Evolutionary conservation across 352 stramenopile genomes (phyloP), one percentile per base, ranked within the genome.

Genomic region (Pythium utonaiense): DNA sequence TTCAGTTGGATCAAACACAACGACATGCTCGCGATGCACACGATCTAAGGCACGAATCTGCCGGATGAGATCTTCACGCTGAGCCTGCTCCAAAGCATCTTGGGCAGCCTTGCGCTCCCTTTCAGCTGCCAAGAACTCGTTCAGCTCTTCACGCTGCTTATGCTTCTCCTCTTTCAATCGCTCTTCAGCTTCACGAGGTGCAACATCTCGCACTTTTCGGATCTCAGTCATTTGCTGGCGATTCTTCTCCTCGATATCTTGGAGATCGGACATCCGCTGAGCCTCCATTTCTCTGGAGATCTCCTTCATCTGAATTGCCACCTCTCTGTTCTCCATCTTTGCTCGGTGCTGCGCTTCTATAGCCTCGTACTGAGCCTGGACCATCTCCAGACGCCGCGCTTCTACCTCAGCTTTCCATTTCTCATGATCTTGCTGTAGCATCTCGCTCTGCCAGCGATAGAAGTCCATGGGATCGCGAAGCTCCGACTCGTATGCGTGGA

Each of bases 401-500:
- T 95, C 87, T 12, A 97, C 81, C 53, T 95, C 74, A 8, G 75
- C 76, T 25, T 81, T 76, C 53, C 69, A 72, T 31, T 79, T 83
- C 1, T 74, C 70, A 47, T 95, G 71, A 60, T 97, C 89, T 38
- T 90, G 74, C 52, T 87, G 72, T 45, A 85, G 73, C 83, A 96
- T 96, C n/a, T 74, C 73, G 12, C 64, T 74, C 60, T 97, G 87
- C 92, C 93, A 98, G 22, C 77, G 70, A 47, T 96, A 95, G 33
- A 96, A 98, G 31, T 97, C 91, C 25, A 95, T 86, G 3, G 85
- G 81, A 47, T 98, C 92, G 16, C 92, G 71, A 21, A 98, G 67
- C 53, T 97, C 89, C 1, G 85, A 76, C 66, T 98, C 93, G 57
- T 96, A 98, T 7, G 83, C 80, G 22, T 86, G 68, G 17, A 97